Evolutionary conservation across 345 rosid species (phyloP), one percentile per base, ranked within the genome.

Genomic region (Sonneratia caseolaris): DNA sequence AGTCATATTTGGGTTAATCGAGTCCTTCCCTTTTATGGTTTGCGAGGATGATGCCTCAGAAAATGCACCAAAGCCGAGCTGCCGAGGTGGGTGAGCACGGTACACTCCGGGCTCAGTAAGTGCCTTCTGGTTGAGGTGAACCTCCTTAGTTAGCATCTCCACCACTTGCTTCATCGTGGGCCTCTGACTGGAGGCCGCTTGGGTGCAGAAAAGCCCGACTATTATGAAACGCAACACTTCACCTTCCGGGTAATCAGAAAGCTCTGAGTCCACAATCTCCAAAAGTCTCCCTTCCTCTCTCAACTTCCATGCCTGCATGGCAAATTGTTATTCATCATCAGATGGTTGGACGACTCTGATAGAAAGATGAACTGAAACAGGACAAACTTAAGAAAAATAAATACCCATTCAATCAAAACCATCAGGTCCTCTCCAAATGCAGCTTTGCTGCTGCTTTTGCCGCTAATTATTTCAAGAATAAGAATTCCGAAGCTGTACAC

Each of bases 401-500:
- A 71, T 90, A 91, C 98, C 98, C 98, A 94, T 86, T 94, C 98
- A 56, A 94, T 85, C 22, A 94, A 82, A 80, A 88, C 79, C 86
- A 86, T 47, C 72, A 83, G 59, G 62, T 88, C 86, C 43, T 70
- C 89, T 70, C 97, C 96, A 75, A 91, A 91, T 70, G 93, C 91
- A 8, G 89, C 86, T 82, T 87, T 87, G 57, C 87, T 87, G 71
- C 89, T 87, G 75, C 98, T 94, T 74, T 84, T 81, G 69, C 97
- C 96, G 70, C 96, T 86, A 45, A 94, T 78, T 76, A 94, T 80
- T 79, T 91, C 98, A 62, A 94, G 93, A 12, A 94, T 35, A 51
- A 94, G 87, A 62, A 94, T 88, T 69, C 98, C 98, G 4, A 90
- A 90, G 76, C 98, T 91, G 79, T 88, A 94, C n/a, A 94, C 90